Base-by-base conservation (phyloP, 2,329 filamentous ascomycete genomes). In the Neonectria faginata region DNA sequence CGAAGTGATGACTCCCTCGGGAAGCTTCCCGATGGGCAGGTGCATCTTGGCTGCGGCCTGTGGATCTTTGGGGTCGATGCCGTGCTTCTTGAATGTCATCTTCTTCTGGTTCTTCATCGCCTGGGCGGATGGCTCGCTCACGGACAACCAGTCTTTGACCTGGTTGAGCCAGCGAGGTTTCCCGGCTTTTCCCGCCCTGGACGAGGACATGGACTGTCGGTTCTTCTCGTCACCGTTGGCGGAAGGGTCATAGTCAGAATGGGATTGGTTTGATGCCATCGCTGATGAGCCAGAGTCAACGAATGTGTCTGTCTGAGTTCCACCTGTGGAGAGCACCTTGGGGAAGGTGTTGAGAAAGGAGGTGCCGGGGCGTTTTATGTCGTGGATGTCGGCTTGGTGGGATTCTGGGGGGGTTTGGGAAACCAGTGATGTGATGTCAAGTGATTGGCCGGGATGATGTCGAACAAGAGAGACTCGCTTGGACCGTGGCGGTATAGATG, bases 81-180 rank as follows among this genome's bases (percentile, higher is more conserved):
- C 83, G n/a, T 82, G 80, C 45, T 77, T 81, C 51, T 78, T 76
- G 66, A 79, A 85, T 1, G 79, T 75, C 14, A 79, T 77, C 57
- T 77, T 79, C 68, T 80, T 83, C 66, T 85, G 82, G 14, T 81
- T 73, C 67, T 81, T 83, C 67, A 85, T 76, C 1, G 83, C 85
- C 48, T 84, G 81, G 2, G 78, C 77, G 0, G 84, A 86, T 11
- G 85, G 84, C 66, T 87, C 85, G 52, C 80, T 83, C 22, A 80
- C 78, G 2, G 78, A 78, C 8, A 86, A 71, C 85, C 85, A 86
- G 48, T 77, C 79, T 63, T 83, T 86, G 52, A 85, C 72, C 29
- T 82, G 79, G 7, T 74, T 74, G 22, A 84, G 60, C 80, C 83
- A 84, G 41, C 70, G 62, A n/a, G 69, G 63, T 33, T 77, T 76